A percentile compares a stretch with the other conserved stretches of the same genome.
phyloP scores from a whole-genome alignment of 371 early-diverging fungal genomes.

The Mucor circinelloides region DNA sequence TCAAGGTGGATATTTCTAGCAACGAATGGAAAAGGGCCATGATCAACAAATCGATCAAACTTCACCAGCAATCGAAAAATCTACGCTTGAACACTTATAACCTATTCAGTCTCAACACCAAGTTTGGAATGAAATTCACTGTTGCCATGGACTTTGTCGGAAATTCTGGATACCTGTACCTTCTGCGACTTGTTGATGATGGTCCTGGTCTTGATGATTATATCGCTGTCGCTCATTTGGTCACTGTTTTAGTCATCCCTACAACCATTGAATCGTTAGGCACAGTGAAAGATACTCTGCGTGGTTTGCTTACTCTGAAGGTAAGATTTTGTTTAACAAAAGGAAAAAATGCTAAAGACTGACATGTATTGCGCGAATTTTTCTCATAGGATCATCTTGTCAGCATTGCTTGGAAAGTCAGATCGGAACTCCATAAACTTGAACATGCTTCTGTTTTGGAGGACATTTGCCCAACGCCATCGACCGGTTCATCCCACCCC shows the following conservation, averaged over 20 bases:
- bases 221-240: constrained; percentile 15
- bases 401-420: too few relatives aligned
- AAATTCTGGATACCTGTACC: constrained; percentile 17
- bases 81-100: too few relatives aligned
- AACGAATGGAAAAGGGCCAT: constrained; percentile 16
- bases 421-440: too few relatives aligned
- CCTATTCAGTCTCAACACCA: too few relatives aligned
- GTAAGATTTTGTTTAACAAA: constrained; percentile 14
- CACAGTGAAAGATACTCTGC: constrained; percentile 17
- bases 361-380: constrained; percentile 13
- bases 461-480: too few relatives aligned
- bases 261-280: constrained; percentile 14
- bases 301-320: constrained; percentile 7
- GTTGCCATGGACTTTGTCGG: constrained; percentile 12
- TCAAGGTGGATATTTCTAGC: constrained; percentile 19
- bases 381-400: neutral
- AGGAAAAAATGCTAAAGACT: constrained; percentile 14
- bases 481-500: too few relatives aligned
- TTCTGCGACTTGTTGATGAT: constrained; percentile 18
- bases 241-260: constrained; percentile 14
- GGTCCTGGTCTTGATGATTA: constrained; percentile 12
- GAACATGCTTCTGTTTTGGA: too few relatives aligned
- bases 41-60: neutral
- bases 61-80: too few relatives aligned
- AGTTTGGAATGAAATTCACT: neutral